Evolutionary conservation across 1,139 yeast species (phyloP).

Genomic region (Candida glucosophila): DNA sequence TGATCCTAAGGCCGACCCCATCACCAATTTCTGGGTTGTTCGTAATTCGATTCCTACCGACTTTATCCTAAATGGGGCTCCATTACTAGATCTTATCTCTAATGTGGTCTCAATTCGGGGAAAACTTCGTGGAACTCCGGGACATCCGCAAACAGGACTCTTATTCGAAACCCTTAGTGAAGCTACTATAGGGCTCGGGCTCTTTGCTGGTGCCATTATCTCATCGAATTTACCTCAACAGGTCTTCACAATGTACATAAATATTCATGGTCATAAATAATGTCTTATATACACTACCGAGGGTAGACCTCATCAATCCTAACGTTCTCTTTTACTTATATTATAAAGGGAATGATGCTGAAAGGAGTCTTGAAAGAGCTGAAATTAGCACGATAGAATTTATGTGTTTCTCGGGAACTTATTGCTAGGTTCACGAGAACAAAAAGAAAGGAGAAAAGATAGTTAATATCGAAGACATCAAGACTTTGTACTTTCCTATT

Average conservation of each 20-base stretch:
- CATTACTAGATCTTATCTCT: slow-evolving; percentile 30
- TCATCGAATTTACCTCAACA: too few species aligned
- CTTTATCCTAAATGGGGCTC: slow-evolving; percentile 29
- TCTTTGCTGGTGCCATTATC: too few species aligned
- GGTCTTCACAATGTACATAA: too few species aligned
- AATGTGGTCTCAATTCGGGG: slow-evolving; percentile 39
- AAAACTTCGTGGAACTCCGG: slow-evolving; percentile 54
- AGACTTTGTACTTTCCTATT: slow-evolving; percentile 1
- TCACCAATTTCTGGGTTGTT: slow-evolving; percentile 29
- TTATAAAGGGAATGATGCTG: slow-evolving; percentile 14
- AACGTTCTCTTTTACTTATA: too few species aligned
- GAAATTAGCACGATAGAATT: slow-evolving; percentile 36
- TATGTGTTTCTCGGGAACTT: slow-evolving; percentile 52
- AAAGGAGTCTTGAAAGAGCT: slow-evolving; percentile 11
- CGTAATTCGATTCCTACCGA: slow-evolving; percentile 29
- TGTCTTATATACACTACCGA: too few species aligned
- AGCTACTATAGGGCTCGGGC: too few species aligned
- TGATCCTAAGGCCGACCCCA: slow-evolving; percentile 36
- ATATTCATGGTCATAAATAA: too few species aligned
- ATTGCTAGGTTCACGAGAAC: slow-evolving; percentile 52
- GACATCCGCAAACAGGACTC: slow-evolving; percentile 50
- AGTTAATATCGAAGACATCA: slow-evolving; percentile 9
- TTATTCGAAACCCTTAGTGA: slow-evolving; percentile 40
- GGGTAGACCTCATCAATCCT: too few species aligned
- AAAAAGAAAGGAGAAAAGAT: slow-evolving; percentile 36